These are phyloP conservation scores for Candida mesenterica DNA, from an alignment of 1,139 yeast species.

Conservation along the genomic window DNA sequence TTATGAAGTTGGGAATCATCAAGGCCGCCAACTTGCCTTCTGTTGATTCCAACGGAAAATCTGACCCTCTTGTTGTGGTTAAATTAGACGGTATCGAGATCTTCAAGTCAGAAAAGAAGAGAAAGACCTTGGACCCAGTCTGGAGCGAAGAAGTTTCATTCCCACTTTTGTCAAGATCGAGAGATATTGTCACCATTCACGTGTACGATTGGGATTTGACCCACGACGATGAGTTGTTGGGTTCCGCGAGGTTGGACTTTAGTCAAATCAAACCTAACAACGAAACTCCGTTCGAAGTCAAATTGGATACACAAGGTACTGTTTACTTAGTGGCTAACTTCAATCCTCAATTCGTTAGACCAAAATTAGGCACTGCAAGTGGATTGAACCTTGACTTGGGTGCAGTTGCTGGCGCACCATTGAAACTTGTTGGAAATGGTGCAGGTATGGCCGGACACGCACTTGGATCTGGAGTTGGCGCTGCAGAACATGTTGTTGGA, in stretches of 20 bases:
- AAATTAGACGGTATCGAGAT: conserved; percentile 53
- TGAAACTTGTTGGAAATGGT: conserved; percentile 48
- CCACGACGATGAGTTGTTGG: conserved; percentile 62
- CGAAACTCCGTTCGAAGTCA: conserved; percentile 45
- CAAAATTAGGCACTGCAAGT: conserved; percentile 43
- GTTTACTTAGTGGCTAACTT: conserved; percentile 54
- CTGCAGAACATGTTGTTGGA: conserved; percentile 25
- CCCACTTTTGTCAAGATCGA: conserved; percentile 61
- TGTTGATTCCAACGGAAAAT: conserved; percentile 70
- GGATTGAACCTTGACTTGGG: conserved; percentile 43
- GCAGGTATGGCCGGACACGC: conserved; percentile 28
- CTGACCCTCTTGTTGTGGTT: conserved; percentile 64
- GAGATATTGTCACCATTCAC: conserved; percentile 47
- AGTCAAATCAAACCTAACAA: conserved; percentile 45
- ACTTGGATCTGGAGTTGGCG: conserved; percentile 30
- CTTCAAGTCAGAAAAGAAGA: conserved; percentile 57
- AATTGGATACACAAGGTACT: conserved; percentile 61
- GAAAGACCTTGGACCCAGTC: conserved; percentile 64
- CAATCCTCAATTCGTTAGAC: conserved; percentile 66
- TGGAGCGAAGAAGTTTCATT: conserved; percentile 66
- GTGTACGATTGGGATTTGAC: conserved; percentile 78
- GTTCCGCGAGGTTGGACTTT: conserved; percentile 50
- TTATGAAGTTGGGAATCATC: conserved; percentile 52
- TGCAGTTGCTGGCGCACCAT: conserved; percentile 45
- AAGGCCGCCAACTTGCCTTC: conserved; percentile 53